Base-by-base conservation (phyloP, 1,139 yeast genomes). In the Scheffersomyces titani region DNA sequence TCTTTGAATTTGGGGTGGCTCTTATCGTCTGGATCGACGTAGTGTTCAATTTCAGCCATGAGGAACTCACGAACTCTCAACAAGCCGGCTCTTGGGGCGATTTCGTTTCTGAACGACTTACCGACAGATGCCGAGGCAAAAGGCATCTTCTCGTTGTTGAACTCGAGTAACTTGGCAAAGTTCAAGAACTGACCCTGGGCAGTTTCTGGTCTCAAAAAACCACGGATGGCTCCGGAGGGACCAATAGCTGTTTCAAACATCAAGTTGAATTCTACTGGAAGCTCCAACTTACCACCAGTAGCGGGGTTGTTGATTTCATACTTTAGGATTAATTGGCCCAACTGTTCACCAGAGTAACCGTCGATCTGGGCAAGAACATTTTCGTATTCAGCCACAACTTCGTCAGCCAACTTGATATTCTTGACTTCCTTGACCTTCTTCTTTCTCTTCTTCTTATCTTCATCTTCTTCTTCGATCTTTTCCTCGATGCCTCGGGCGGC, bases 161-260 rank as follows among this genome's bases (percentile, higher is more conserved):
- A 90, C 69, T 96, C 99, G 69, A 92, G 86, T 70, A 96, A 84
- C 79, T 94, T 94, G 79, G 86, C 85, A 77, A 96, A 96, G 83
- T 96, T 96, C 71, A 96, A 83, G 76, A 96, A 96, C 78, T 96
- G 99, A 69, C 99, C 99, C 81, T 96, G 99, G 36, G 99, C 99
- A 61, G 99, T 96, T 80, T 96, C 99, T 58, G 99, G 99, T 77
- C 99, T 88, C 71, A 96, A 80, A 77, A 85, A 96, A 65, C 99
- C 99, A 81, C 90, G 92, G 75, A 93, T 80, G 72, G 89, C 92
- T 70, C 99, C 99, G 57, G 98, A 90, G 60, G 99, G 99, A 55
- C 99, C 99, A 73, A 96, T 96, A 58, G 97, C 97, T 57, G 99
- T 96, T 76, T 93, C 98, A 72, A 96, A 96, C 99, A 96, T 96